Evolutionary conservation across 2,329 filamentous ascomycete genomes (phyloP), one percentile per base, ranked within the genome.

Genomic region (Pseudomassariella vexata): DNA sequence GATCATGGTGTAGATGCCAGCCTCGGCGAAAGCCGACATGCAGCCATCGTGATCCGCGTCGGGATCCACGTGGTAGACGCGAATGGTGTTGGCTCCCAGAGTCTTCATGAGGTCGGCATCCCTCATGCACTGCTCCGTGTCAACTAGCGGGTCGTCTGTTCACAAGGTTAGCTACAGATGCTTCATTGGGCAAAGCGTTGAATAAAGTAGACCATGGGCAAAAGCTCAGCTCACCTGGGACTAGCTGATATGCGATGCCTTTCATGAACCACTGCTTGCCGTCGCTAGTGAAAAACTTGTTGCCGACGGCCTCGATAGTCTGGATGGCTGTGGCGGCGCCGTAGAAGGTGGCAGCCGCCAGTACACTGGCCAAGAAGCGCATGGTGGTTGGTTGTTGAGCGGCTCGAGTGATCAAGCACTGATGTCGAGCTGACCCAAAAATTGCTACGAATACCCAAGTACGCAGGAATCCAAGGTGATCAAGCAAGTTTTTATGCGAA

Each of bases 21-120:
- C 82, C 47, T 87, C 76, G 9, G 76, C 78, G 53, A 95, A 85
- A 2, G 79, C 80, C 33, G 68, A 68, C 85, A 95, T 94, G 63
- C 87, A 95, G 14, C 70, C 80, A 36, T 74, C 68, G 57, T 95
- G 89, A 53, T 90, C 66, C 19, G 63, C 76, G 3, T 60, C 56
- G 2, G 84, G 64, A 48, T 94, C 81, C 39, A 95, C 85, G 52
- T 94, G 86, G 59, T 95, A 95, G 37, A 92, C 83, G 36, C 88
- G 85, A 49, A 94, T 87, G 19, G 82, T 72, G 56, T 94, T 94
- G 53, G 83, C 76, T 40, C 85, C 86, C 33, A 95, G 66, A 12
- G 79, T 76, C 56, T 85, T 73, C 84, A 94, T 94, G 50, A 89
- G 68, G 11, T 65, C 55, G 24, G 81, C 80, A 62, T 95, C 88